Conservation (phyloP, 2,329 filamentous ascomycete genomes). For the Fusarium sp. region DNA sequence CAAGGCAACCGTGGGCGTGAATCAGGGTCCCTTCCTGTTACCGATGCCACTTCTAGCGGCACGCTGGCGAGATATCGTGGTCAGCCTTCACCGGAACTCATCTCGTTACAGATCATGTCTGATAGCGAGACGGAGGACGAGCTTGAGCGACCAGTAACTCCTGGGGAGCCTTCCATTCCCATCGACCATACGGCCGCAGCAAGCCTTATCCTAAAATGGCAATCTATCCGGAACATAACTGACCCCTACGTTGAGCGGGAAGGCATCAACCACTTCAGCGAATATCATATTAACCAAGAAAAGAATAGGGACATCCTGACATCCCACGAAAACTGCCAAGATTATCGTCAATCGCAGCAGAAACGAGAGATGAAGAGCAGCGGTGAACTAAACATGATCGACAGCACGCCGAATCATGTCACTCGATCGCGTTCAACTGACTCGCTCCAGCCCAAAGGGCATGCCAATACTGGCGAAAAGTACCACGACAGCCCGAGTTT, state of each 20-base stretch:
- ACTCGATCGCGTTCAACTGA: no score
- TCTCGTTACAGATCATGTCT: slow-evolving; percentile 48
- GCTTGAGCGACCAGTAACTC: slow-evolving; percentile 64
- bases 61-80: no score
- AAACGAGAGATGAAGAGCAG: slow-evolving; percentile 57
- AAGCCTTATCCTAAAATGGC: slow-evolving; percentile 83
- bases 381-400: slow-evolving; percentile 57
- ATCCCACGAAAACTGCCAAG: slow-evolving; percentile 83
- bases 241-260: slow-evolving; percentile 61
- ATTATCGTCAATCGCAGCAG: slow-evolving; percentile 68
- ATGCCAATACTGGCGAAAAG: slow-evolving; percentile 55
- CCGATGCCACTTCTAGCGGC: no score
- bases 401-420: no score
- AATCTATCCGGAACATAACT: slow-evolving; percentile 74
- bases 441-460: slow-evolving; percentile 57
- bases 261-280: slow-evolving; percentile 68
- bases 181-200: slow-evolving; percentile 90
- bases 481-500: no score
- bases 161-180: slow-evolving; percentile 78
- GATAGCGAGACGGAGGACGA: slow-evolving; percentile 66
- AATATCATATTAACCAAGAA: slow-evolving; percentile 83
- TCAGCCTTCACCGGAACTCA: slow-evolving; percentile 45
- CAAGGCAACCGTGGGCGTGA: no score
- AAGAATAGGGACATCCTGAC: slow-evolving; percentile 79
- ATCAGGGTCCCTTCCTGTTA: slow-evolving; percentile 41